These are phyloP conservation scores for Thelonectria olida DNA, from an alignment of 2,329 filamentous ascomycete species.

Conservation along the genomic window DNA sequence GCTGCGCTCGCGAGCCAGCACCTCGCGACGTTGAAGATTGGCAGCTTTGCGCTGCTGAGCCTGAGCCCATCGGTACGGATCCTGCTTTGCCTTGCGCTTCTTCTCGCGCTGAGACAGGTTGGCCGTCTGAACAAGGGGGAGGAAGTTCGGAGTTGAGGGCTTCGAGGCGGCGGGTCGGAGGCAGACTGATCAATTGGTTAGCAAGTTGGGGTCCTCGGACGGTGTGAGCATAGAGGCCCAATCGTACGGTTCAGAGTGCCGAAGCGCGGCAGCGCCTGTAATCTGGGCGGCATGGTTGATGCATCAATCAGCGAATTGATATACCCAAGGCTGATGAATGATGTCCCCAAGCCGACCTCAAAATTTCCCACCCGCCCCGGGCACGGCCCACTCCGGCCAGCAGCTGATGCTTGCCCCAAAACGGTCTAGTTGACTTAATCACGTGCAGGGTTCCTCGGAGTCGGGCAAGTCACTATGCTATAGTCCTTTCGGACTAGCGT, in stretches of 20 bases:
- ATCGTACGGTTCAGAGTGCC: conserved; percentile 68
- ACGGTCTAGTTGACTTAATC: conserved; percentile 31
- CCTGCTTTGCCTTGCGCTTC: conserved; percentile 73
- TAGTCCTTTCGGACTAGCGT: conserved; percentile 35
- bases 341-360: conserved; percentile 38
- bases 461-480: background rate
- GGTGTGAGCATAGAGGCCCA: background rate
- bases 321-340: conserved; percentile 32
- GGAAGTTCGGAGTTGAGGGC: conserved; percentile 57
- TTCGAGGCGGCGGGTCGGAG: conserved; percentile 64
- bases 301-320: conserved; percentile 37
- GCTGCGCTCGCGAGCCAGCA: conserved; percentile 72
- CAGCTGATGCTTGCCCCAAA: conserved; percentile 7
- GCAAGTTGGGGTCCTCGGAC: conserved; percentile 17
- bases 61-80: conserved; percentile 85
- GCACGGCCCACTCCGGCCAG: conserved; percentile 24
- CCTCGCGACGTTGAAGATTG: conserved; percentile 79
- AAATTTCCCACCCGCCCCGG: conserved; percentile 45
- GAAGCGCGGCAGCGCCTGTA: conserved; percentile 68
- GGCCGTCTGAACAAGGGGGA: conserved; percentile 72
- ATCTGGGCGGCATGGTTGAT: conserved; percentile 72
- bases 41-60: conserved; percentile 84
- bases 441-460: conserved; percentile 42
- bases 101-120: conserved; percentile 70
- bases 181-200: conserved; percentile 60